Conservation (phyloP, 768 basidiomycete genomes). For the Collybia sordida region DNA sequence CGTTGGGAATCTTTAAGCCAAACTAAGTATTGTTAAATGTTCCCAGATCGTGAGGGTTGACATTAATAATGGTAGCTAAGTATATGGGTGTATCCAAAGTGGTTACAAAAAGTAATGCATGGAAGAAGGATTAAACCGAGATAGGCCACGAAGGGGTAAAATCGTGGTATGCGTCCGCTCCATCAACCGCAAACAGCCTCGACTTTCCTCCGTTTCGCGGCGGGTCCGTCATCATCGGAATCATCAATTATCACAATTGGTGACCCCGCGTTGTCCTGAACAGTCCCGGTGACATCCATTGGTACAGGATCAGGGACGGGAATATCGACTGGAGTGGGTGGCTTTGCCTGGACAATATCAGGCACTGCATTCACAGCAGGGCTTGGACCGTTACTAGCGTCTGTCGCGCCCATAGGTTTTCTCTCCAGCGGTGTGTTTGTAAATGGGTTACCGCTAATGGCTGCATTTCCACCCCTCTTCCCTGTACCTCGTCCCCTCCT, state of each 20-base stretch:
- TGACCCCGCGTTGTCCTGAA: conserved; percentile 35
- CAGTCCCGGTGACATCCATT: conserved; percentile 18
- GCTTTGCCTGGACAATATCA: conserved; percentile 5
- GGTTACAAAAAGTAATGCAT: no score
- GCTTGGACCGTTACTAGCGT: not conserved
- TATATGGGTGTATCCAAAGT: no score
- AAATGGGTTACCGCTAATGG: conserved; percentile 32
- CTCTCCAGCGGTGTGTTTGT: conserved; percentile 43
- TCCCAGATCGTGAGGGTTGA: no score
- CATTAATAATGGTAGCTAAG: no score
- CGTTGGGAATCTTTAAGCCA: no score
- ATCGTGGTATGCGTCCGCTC: not conserved
- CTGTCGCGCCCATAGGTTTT: conserved; percentile 2
- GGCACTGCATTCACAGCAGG: conserved; percentile 1
- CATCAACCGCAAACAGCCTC: conserved; percentile 23
- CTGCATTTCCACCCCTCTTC: conserved; percentile 20
- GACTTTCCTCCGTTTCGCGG: conserved; percentile 56
- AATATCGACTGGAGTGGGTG: conserved; percentile 6
- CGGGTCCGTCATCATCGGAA: conserved; percentile 54
- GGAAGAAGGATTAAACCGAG: not conserved
- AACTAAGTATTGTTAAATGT: no score
- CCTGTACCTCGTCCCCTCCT: conserved; percentile 24
- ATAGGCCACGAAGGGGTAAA: conserved; percentile 1
- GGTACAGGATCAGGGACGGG: conserved; percentile 30
- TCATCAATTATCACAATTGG: conserved; percentile 67